Percentiles rank a stretch among this genome's conserved stretches.
These are phyloP conservation scores for Diacronema lutheri DNA, from an alignment of 78 protist genomes.

Conservation along the genomic window DNA sequence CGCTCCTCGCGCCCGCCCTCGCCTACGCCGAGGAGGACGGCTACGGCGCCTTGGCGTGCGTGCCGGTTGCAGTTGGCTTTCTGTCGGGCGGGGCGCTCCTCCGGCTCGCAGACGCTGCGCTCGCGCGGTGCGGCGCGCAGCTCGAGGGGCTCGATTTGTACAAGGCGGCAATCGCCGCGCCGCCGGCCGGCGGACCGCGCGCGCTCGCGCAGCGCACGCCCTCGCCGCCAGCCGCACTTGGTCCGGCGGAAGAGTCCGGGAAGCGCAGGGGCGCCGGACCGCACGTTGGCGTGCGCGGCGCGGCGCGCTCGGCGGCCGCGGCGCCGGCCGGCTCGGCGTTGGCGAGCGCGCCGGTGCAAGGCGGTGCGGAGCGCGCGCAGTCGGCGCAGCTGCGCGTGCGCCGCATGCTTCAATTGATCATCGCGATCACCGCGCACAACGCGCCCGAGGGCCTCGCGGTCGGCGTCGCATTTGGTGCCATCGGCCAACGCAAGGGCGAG, in stretches of 20 bases:
- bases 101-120: not conserved
- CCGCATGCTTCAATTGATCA: conserved; percentile 34
- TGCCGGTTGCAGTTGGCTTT: conserved; percentile 49
- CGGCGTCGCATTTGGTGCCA: conserved; percentile 45
- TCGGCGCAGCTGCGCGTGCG: conserved; percentile 4
- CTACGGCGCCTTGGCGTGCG: not conserved
- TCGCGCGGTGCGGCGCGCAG: not conserved
- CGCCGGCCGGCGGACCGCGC: not conserved
- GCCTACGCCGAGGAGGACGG: conserved; percentile 26
- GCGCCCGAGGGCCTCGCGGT: conserved; percentile 60
- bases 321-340: not conserved
- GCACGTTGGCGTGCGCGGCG: not conserved
- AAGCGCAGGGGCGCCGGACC: too few relatives aligned
- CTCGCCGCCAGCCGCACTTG: not conserved
- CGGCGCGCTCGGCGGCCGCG: not conserved
- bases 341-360: too few relatives aligned
- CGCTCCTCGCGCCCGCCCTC: conserved; percentile 57
- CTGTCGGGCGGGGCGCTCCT: conserved; percentile 27
- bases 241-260: too few relatives aligned
- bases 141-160: not conserved
- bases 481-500: not conserved
- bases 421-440: conserved; percentile 57
- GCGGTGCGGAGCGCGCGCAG: not conserved
- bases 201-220: not conserved
- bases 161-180: not conserved